Percentiles rank a stretch among this genome's conserved stretches.
phyloP scores from a whole-genome alignment of 2,329 filamentous ascomycete species.

The Coniella lustricola region DNA sequence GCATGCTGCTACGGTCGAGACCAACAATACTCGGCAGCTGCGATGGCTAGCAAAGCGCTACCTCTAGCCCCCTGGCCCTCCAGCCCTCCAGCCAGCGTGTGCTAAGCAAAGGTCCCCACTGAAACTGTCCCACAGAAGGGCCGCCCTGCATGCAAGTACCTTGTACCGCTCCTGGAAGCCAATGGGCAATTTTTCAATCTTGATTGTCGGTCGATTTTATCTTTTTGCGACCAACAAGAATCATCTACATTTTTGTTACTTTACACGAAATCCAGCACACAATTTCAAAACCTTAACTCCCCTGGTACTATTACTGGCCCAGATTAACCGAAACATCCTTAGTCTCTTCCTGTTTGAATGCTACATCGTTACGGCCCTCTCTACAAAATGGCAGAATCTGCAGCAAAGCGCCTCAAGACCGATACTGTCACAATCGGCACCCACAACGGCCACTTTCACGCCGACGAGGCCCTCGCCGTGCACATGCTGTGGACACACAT shows the following conservation, averaged over 20 bases:
- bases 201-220: conserved; percentile 11
- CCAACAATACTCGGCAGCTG: background rate
- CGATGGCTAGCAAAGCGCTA: no score
- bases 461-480: conserved; percentile 93
- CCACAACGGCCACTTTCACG: conserved; percentile 98
- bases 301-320: no score
- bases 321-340: background rate
- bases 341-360: conserved; percentile 26
- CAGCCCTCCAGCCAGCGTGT: no score
- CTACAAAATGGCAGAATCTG: conserved; percentile 56
- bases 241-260: no score
- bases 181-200: conserved; percentile 13
- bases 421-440: conserved; percentile 71
- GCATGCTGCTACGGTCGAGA: background rate
- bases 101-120: no score
- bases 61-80: no score
- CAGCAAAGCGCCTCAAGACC: conserved; percentile 80
- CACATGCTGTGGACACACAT: conserved; percentile 82
- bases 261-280: no score
- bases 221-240: no score
- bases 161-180: background rate
- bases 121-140: no score
- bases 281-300: no score
- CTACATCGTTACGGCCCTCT: conserved; percentile 30
- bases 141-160: background rate